Conservation (phyloP, 768 basidiomycete species). For the Inosperma sp. region DNA sequence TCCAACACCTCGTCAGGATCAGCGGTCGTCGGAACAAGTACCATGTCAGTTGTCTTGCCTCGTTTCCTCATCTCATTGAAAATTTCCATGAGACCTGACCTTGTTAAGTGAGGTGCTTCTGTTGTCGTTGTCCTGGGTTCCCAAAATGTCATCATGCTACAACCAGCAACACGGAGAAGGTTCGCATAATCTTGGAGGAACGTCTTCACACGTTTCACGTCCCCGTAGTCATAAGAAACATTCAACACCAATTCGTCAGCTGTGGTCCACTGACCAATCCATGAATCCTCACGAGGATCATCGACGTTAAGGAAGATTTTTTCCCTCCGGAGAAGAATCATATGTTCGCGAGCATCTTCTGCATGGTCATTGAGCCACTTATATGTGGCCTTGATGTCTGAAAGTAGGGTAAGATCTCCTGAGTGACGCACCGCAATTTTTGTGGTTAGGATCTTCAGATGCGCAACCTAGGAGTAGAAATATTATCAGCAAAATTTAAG, state of each 20-base stretch:
- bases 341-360: constrained; percentile 19
- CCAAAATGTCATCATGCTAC: constrained; percentile 10
- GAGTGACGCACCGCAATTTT: constrained; percentile 14
- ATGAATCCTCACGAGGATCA: constrained; percentile 30
- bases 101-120: background rate
- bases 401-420: constrained; percentile 9
- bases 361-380: constrained; percentile 21
- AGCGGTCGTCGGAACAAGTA: constrained; percentile 20
- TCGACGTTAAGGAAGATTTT: constrained; percentile 44
- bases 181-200: constrained; percentile 30
- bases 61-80: constrained; percentile 33
- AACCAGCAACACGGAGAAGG: constrained; percentile 33
- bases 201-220: constrained; percentile 23
- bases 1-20: background rate
- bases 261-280: constrained; percentile 32
- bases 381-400: constrained; percentile 22
- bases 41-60: constrained; percentile 32
- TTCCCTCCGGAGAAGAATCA: constrained; percentile 19
- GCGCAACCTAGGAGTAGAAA: constrained; percentile 10
- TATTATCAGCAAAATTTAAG: background rate
- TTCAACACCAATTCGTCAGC: constrained; percentile 38
- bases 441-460: constrained; percentile 15
- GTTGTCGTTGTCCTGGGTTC: background rate
- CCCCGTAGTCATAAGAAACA: constrained; percentile 24
- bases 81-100: constrained; percentile 13